Base-by-base conservation (phyloP, 1,284 basidiomycete species). In the Cryptococcus sp. region DNA sequence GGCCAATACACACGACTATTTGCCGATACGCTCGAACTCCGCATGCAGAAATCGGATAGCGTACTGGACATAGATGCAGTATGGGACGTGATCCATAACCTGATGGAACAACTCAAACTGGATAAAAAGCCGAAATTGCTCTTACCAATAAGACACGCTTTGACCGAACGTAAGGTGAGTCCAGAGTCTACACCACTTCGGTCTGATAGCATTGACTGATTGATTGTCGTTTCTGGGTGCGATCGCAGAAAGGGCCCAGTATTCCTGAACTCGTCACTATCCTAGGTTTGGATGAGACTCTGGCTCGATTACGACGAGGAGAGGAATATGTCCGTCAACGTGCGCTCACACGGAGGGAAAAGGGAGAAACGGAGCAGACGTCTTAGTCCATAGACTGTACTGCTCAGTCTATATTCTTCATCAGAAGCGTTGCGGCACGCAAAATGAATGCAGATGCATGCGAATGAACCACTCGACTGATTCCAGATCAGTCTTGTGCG, bases 121-220 rank as follows among this genome's bases (percentile, higher is more conserved):
- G 80, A 81, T 52, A 80, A 79, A 44, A 87, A 84, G 54, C 54
- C 56, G 55, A 66, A 80, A 16, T 83, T 89, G 59, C 87, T 91
- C 85, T 86, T 83, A 2, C 83, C 85, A 0, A 73, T 93, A 45
- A 79, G 93, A 50, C 85, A 89, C 67, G 88, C 87, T 3, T 75
- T 94, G 61, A 92, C 88, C 0, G 91, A 87, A 0, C 84, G 85
- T 78, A 89, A 89, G 83, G 91, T 89, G 52, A 26, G 82, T 73
- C 5, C 5, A 29, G 11, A 10, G 41, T 38, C 25, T 5, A 15
- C 20, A 39, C 19, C 2, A 22, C 20, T 40, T 47, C 22, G 39
- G 11, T 17, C 2, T 38, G 8, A 34, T 7, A 34, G 29, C 29
- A 13, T 2, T 6, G 16, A 23, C 34, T 13, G 13, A 19, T 7